phyloP scores from a whole-genome alignment of 2,329 filamentous ascomycete genomes.

The Fusarium subtropicale region DNA sequence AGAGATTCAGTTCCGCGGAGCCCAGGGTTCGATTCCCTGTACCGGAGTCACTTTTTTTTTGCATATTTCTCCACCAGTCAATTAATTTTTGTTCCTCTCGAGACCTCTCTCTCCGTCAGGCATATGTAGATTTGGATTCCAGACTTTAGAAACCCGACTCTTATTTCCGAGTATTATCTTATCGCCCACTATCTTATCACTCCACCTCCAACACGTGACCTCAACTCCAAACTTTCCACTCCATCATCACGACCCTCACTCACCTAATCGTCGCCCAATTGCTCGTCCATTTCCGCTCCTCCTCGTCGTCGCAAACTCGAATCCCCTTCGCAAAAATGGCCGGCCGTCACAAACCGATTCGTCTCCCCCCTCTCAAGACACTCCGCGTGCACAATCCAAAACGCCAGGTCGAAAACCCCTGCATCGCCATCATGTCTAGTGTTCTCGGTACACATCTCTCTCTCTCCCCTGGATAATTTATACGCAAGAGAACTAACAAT shows the following conservation, averaged over 20 bases:
- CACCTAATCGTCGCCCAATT: slow-evolving; percentile 1
- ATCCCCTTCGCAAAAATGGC: slow-evolving; percentile 54
- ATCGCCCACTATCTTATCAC: slow-evolving; percentile 14
- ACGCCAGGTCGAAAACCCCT: slow-evolving; percentile 62
- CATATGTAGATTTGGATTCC: not conserved
- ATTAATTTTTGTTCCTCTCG: not conserved
- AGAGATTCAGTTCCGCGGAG: slow-evolving; percentile 39
- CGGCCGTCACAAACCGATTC: slow-evolving; percentile 62
- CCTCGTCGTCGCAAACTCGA: not conserved
- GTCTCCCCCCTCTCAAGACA: slow-evolving; percentile 66
- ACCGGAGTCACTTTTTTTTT: slow-evolving; percentile 36
- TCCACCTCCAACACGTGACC: slow-evolving; percentile 42
- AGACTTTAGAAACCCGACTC: not conserved
- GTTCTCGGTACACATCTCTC: slow-evolving; percentile 61
- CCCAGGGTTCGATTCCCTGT: slow-evolving; percentile 48
- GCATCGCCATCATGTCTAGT: slow-evolving; percentile 67
- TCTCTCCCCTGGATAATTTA: slow-evolving; percentile 1
- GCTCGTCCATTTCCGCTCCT: not conserved
- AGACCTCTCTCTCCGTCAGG: not conserved
- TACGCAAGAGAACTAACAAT: not conserved
- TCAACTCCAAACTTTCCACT: slow-evolving; percentile 38
- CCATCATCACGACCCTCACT: slow-evolving; percentile 18
- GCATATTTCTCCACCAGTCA: not conserved
- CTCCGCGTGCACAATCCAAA: slow-evolving; percentile 68
- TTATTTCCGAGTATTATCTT: not conserved